Base-by-base conservation (phyloP, 1,284 basidiomycete genomes). In the Polyporus tsugae region DNA sequence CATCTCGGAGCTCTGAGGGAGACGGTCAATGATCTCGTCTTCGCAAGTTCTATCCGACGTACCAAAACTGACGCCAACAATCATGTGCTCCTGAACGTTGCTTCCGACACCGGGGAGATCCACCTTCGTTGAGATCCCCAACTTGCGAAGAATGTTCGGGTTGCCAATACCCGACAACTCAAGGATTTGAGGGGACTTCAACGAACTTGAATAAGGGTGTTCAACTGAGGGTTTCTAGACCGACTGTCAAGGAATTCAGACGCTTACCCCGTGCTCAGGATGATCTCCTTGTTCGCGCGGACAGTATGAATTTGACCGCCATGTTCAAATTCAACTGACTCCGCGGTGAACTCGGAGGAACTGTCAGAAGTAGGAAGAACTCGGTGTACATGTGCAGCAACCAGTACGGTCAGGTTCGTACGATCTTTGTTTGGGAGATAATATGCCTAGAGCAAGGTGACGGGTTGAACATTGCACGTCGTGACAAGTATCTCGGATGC, bases 321-420 rank as follows among this genome's bases (percentile, higher is more conserved):
- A 60, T 75, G 62, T 3, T 70, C 57, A 61, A 82, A 81, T 35
- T 99, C 97, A 33, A 99, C 97, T 80, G 98, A 96, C 68, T 98
- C 87, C 44, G 99, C 89, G 5, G 95, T 97, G 80, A 98, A 98
- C 80, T 96, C 96, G 59, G 95, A 92, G 77, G 97, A 95, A 77
- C 87, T 85, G 10, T 95, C 96, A 25, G 95, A 95, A 78, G 95
- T 57, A 0, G 72, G 70, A 3, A 69, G 46, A 0, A 77, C 60
- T 10, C 72, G 69, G 36, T 69, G 70, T 6, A 72, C 75, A 6
- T 66, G 58, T 1, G 75, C 73, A 4, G 49, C 65, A 6, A 72
- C 61, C 39, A 76, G 71, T 19, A 78, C 78, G 0, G 38, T 70
- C 29, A 79, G 67, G 62, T 79, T 79, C 2, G 70, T 63, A 0